Evolutionary conservation across 75 land plant genomes (phyloP).

Genomic region (Azolla pinnata): DNA sequence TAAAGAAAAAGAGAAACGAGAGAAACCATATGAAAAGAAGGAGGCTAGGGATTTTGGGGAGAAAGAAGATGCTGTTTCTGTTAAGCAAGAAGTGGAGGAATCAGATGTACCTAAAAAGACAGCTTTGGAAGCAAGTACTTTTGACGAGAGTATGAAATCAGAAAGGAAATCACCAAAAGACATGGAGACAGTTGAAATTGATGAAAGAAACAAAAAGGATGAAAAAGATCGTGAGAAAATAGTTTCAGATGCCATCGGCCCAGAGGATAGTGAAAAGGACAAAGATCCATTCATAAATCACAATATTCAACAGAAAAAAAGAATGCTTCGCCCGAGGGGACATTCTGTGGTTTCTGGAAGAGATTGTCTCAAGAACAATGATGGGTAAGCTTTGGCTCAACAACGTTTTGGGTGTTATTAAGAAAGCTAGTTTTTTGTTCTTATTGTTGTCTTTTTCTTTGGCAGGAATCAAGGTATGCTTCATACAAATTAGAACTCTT

Average conservation of each 20-base stretch:
- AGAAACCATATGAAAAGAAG: constrained; percentile 40
- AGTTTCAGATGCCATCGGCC: constrained; percentile 9
- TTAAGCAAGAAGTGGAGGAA: constrained; percentile 33
- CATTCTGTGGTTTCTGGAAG: constrained; percentile 41
- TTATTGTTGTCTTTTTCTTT: constrained; percentile 1
- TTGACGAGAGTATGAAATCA: constrained; percentile 18
- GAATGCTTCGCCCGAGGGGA: constrained; percentile 69
- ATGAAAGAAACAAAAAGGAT: constrained; percentile 42
- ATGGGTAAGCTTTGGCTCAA: constrained; percentile 42
- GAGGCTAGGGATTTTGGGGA: constrained; percentile 36
- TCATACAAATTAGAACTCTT: no score
- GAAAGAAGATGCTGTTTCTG: constrained; percentile 24
- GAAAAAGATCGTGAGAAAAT: constrained; percentile 56
- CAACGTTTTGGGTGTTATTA: constrained; percentile 1
- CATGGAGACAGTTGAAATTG: constrained; percentile 41
- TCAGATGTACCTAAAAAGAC: constrained; percentile 22
- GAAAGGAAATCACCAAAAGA: constrained; percentile 42
- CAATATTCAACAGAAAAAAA: constrained; percentile 68
- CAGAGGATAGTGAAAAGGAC: constrained; percentile 47
- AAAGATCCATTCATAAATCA: constrained; percentile 34
- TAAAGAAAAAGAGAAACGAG: constrained; percentile 32
- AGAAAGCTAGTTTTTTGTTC: neutral
- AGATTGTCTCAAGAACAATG: constrained; percentile 56
- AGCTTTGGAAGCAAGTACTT: neutral
- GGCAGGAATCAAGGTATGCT: constrained; percentile 14